A percentile compares a stretch with the other conserved stretches of the same genome.
phyloP scores from a whole-genome alignment of 2,329 filamentous ascomycete species.

The Verticillium longisporum region DNA sequence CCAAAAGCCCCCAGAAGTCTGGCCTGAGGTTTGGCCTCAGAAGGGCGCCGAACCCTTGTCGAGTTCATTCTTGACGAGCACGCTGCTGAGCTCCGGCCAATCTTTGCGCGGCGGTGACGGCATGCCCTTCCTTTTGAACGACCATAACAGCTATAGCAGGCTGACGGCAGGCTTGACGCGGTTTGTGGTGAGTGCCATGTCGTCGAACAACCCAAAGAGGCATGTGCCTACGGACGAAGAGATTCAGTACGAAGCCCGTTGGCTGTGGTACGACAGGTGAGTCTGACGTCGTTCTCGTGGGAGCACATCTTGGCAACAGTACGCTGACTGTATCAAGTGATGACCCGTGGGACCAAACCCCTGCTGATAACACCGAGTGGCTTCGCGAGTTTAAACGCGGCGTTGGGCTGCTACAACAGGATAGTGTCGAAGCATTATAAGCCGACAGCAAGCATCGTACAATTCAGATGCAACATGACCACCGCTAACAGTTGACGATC shows the following conservation, averaged over 20 bases:
- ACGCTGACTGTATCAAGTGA: not conserved
- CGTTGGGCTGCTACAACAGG: conserved; percentile 1
- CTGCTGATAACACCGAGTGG: conserved; percentile 8
- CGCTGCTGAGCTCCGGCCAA: not conserved
- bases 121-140: conserved; percentile 13
- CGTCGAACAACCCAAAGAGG: conserved; percentile 17
- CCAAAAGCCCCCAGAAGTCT: not conserved
- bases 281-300: not conserved
- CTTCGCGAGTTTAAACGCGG: conserved; percentile 5
- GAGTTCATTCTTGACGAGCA: not conserved
- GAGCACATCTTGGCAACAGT: too few species aligned
- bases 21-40: not conserved
- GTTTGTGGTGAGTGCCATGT: conserved; percentile 20
- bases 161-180: conserved; percentile 14
- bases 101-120: not conserved
- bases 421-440: too few species aligned
- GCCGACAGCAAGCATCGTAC: too few species aligned
- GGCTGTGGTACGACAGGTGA: conserved; percentile 22
- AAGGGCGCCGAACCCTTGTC: not conserved
- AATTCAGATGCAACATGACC: too few species aligned
- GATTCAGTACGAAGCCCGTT: conserved; percentile 23
- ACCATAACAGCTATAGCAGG: conserved; percentile 17
- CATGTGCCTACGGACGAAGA: conserved; percentile 18
- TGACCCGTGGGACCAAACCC: conserved; percentile 11
- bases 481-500: too few species aligned